phyloP scores from a whole-genome alignment of 192 early-diverging fungal genomes.

The Rhizophagus clarus region DNA sequence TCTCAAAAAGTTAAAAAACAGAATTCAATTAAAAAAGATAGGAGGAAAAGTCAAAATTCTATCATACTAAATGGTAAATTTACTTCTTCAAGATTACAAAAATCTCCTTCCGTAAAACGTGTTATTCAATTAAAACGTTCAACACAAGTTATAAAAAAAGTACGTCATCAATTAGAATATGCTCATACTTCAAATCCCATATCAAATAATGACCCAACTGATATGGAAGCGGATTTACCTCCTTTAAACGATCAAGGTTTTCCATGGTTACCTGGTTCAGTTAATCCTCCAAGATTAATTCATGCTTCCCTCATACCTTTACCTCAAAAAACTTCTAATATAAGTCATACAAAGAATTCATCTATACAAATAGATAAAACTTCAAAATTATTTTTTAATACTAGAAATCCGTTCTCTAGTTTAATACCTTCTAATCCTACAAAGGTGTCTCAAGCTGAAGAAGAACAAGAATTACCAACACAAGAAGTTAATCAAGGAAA shows the following conservation, averaged over 20 bases:
- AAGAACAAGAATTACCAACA: neutral
- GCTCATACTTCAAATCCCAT: conserved; percentile 9
- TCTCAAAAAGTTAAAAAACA: neutral
- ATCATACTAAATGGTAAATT: neutral
- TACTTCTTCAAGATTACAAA: neutral
- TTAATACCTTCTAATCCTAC: neutral
- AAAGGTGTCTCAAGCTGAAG: neutral
- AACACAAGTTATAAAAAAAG: neutral
- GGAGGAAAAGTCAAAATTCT: neutral
- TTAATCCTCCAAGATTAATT: conserved; percentile 4
- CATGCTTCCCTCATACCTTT: conserved; percentile 15
- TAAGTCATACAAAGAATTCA: too few species aligned
- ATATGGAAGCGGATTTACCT: conserved; percentile 14
- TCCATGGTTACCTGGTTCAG: conserved; percentile 10
- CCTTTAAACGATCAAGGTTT: neutral
- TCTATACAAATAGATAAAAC: neutral
- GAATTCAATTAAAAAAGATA: neutral
- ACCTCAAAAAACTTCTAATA: neutral
- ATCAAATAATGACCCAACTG: conserved; percentile 12
- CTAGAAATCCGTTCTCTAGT: neutral
- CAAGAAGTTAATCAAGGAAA: neutral
- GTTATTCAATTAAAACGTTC: neutral
- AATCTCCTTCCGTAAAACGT: neutral
- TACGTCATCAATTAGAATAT: neutral
- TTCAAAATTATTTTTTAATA: neutral